These are phyloP conservation scores for Arthrocladium fulminans DNA, from an alignment of 2,329 filamentous ascomycete species.

Conservation along the genomic window DNA sequence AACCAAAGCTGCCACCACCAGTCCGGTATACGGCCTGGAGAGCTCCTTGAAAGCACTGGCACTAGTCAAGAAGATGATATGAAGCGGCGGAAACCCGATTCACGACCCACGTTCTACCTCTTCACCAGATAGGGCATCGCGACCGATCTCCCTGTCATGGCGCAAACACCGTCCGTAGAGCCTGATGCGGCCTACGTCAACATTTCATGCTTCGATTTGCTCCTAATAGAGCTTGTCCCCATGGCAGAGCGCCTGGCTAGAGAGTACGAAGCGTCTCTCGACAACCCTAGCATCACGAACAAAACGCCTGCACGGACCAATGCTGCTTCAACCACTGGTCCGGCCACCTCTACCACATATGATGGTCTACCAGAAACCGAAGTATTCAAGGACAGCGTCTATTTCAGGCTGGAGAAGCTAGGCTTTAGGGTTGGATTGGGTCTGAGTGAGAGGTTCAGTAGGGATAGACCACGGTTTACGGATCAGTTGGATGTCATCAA, in stretches of 20 bases:
- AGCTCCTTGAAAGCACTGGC: not conserved
- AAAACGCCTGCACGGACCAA: slow-evolving; percentile 6
- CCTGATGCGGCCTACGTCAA: slow-evolving; percentile 67
- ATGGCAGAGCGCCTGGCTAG: slow-evolving; percentile 79
- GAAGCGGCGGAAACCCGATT: slow-evolving; percentile 1
- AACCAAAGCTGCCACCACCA: not conserved
- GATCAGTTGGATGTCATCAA: slow-evolving; percentile 95
- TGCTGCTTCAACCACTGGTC: slow-evolving; percentile 3
- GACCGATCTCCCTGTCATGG: slow-evolving; percentile 2
- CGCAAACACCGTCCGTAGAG: slow-evolving; percentile 53
- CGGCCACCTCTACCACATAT: slow-evolving; percentile 11
- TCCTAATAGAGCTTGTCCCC: slow-evolving; percentile 93
- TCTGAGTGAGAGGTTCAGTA: slow-evolving; percentile 64
- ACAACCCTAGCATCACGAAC: slow-evolving; percentile 14
- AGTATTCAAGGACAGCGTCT: slow-evolving; percentile 74
- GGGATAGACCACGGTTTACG: slow-evolving; percentile 73
- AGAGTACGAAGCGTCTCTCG: slow-evolving; percentile 21
- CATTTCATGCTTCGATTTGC: slow-evolving; percentile 81
- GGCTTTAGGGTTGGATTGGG: slow-evolving; percentile 91
- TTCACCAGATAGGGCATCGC: too few species aligned
- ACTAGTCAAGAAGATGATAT: slow-evolving; percentile 3
- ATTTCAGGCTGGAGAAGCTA: slow-evolving; percentile 70
- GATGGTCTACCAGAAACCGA: slow-evolving; percentile 42
- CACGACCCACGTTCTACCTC: not conserved
- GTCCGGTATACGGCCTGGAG: too few species aligned